Evolutionary conservation across 306 rosid genomes (phyloP), one percentile per base, ranked within the genome.

Genomic region (Cicer chorassanicum): DNA sequence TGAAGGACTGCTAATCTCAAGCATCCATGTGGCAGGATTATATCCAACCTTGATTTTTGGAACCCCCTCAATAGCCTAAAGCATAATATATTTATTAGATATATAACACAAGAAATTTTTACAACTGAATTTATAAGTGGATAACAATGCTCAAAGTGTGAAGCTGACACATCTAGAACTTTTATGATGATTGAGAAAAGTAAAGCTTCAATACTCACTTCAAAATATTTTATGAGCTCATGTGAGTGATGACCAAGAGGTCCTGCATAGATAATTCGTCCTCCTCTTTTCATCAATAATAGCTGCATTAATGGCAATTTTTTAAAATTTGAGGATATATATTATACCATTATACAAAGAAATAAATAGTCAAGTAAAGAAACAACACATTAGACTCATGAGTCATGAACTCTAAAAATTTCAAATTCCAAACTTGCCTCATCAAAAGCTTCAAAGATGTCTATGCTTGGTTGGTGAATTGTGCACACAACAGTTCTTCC

Each of bases 21-120:
- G 83, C 93, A 91, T 86, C 97, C 96, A 91, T 8, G 93, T 86
- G 18, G 96, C 92, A 0, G 96, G 96, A 82, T 91, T 91, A 83
- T 79, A 79, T 6, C 90, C 90, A 0, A 84, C 89, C 18, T 69
- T 82, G 53, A 91, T 89, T 74, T 86, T 87, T 0, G 87, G 71
- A 79, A 91, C 88, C 24, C 92, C 93, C 11, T 73, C 67, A 44
- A 91, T 59, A 42, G 81, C 84, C 96, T 90, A 41, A 9, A 45
- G 34, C 3, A 54, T 36, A 76, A 76, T 18, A 7, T 9, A 80
- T 29, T 29, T n/a, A 39, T 57, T 59, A 57, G 55, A 66, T 29
- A 29, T 29, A 11, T 45, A 11, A 45, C 16, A 51, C 15, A 16
- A 53, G 29, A 49, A 53, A 50, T 50, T 50, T 50, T 50, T 0